These are phyloP conservation scores for Populus deltoides DNA, from an alignment of 345 rosid genomes.

Conservation along the genomic window DNA sequence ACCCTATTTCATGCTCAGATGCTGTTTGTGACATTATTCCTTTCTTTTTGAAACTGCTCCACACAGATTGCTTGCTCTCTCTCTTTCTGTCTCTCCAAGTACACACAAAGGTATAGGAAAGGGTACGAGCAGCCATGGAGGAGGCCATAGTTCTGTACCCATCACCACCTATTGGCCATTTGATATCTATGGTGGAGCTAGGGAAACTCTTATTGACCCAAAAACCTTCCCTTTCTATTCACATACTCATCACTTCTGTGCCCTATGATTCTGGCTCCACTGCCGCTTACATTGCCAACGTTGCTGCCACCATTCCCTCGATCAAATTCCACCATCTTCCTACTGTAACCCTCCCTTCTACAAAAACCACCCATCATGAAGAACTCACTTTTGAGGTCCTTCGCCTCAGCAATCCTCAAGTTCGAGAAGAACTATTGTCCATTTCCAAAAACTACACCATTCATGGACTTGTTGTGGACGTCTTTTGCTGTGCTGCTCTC, in stretches of 20 bases:
- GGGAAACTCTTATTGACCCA: slow-evolving; percentile 49
- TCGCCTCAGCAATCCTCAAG: slow-evolving; percentile 18
- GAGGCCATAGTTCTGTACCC: slow-evolving; percentile 59
- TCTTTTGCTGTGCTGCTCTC: slow-evolving; percentile 19
- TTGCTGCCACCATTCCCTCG: slow-evolving; percentile 17
- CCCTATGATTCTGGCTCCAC: slow-evolving; percentile 47
- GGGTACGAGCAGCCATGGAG: slow-evolving; percentile 12
- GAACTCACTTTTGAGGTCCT: slow-evolving; percentile 9
- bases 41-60: background rate
- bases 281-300: slow-evolving; percentile 20
- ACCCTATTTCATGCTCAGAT: background rate
- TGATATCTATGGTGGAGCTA: slow-evolving; percentile 69
- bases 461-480: slow-evolving; percentile 25
- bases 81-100: too few species aligned
- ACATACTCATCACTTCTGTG: slow-evolving; percentile 40
- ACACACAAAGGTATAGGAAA: background rate
- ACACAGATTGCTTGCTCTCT: too few species aligned
- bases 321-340: slow-evolving; percentile 33
- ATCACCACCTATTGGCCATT: slow-evolving; percentile 64
- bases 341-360: slow-evolving; percentile 5
- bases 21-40: background rate
- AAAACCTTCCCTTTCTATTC: slow-evolving; percentile 49
- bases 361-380: slow-evolving; percentile 4
- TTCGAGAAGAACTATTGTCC: slow-evolving; percentile 22
- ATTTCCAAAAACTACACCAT: background rate